Conservation (phyloP, 495 filamentous ascomycete genomes). For the Penicillium silybi region DNA sequence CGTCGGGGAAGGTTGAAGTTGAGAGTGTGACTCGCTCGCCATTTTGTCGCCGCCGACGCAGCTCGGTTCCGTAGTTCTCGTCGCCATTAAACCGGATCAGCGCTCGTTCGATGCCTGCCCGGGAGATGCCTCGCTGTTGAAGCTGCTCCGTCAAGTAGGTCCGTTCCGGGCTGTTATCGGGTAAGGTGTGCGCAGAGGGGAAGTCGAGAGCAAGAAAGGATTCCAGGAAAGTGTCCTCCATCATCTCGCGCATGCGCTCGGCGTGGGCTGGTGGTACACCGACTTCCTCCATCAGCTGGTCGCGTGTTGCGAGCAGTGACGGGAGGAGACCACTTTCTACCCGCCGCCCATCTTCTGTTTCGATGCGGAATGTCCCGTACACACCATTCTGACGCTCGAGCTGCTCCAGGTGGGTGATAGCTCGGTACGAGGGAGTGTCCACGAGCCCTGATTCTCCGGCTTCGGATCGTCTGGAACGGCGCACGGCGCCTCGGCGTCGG, state of each 20-base stretch:
- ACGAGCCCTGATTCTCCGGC: constrained; percentile 19
- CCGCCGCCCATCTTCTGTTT: constrained; percentile 45
- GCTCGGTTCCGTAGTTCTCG: constrained; percentile 41
- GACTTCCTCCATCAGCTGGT: constrained; percentile 45
- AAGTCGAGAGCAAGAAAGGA: constrained; percentile 48
- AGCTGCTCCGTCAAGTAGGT: constrained; percentile 41
- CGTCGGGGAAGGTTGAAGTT: constrained; percentile 43
- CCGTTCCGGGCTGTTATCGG: constrained; percentile 29
- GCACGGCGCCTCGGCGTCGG: constrained; percentile 47
- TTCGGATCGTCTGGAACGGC: constrained; percentile 36
- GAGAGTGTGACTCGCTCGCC: constrained; percentile 42
- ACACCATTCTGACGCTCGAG: constrained; percentile 45
- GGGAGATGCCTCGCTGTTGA: constrained; percentile 40
- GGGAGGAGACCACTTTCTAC: constrained; percentile 47
- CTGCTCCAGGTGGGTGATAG: constrained; percentile 43
- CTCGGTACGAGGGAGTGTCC: constrained; percentile 37
- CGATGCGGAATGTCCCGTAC: constrained; percentile 47
- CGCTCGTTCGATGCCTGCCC: constrained; percentile 38
- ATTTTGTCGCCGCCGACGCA: constrained; percentile 42
- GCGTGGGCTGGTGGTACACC: constrained; percentile 40
- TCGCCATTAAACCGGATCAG: constrained; percentile 41
- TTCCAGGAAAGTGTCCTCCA: constrained; percentile 48
- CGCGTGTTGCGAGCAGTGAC: constrained; percentile 41
- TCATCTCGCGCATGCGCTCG: constrained; percentile 46
- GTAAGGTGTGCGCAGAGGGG: constrained; percentile 35